These are phyloP conservation scores for Eucalyptus polybractea DNA, from an alignment of 345 rosid genomes.

Conservation along the genomic window DNA sequence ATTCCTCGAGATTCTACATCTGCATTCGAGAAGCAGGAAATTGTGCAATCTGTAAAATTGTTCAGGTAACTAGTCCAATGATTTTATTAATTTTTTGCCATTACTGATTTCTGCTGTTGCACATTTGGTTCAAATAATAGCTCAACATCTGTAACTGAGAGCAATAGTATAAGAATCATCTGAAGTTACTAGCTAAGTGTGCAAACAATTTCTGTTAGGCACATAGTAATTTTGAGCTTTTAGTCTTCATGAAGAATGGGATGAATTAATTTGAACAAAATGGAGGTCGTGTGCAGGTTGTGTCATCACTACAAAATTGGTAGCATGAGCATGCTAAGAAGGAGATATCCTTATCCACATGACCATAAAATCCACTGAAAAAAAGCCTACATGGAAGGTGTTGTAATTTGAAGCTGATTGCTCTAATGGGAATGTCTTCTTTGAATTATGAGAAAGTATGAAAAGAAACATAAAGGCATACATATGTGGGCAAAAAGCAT, in stretches of 20 bases:
- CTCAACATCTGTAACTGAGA: background rate
- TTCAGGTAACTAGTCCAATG: slow-evolving; percentile 34
- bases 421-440: background rate
- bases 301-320: background rate
- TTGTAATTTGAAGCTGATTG: background rate
- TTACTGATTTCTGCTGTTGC: background rate
- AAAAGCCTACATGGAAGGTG: background rate
- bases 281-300: background rate
- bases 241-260: background rate
- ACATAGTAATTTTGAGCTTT: background rate
- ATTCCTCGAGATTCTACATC: slow-evolving; percentile 51
- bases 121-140: background rate
- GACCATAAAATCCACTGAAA: background rate
- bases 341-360: background rate
- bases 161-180: background rate
- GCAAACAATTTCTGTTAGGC: background rate
- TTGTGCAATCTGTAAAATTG: slow-evolving; percentile 22
- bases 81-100: background rate
- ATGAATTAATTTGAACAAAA: background rate
- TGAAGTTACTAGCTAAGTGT: background rate
- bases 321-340: background rate
- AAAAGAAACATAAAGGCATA: background rate
- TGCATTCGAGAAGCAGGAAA: slow-evolving; percentile 14
- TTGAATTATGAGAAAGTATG: background rate
- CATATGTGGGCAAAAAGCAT: background rate